Base-by-base conservation (phyloP, 164 flowering plant species). In the Chimonanthus praecox region DNA sequence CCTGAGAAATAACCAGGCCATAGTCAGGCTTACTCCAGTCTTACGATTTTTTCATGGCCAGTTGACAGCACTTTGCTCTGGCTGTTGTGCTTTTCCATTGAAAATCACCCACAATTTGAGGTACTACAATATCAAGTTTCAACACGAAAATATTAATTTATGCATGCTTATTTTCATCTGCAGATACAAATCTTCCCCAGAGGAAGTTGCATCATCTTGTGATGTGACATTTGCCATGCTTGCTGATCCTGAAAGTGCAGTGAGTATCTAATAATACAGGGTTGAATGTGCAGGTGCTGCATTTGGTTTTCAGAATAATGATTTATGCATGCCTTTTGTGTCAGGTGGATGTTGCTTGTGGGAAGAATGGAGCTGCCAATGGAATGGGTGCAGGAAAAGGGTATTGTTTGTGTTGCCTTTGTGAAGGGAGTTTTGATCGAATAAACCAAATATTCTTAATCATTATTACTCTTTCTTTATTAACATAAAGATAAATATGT, bases 231-330 rank as follows among this genome's bases (percentile, higher is more conserved):
- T 94, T 82, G 91, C 97, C 69, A 90, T 94, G 97, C 98, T 94
- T 71, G 93, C 98, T 73, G 98, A 92, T 83, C 98, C 98, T 72
- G 87, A 90, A 81, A 92, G 98, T 85, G 98, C 97, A 77, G 98
- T 94, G 88, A 69, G 97, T 88, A 82, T 81, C 80, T 81, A 76
- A 65, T 62, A 16, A 2, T 44, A 62, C 21, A 7, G 46, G 44
- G 16, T 65, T 45, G 18, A 61, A 54, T 49, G 15, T 62, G 46
- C 18, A n/a, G 64, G 8, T 15, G 47, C 43, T 47, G 70, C 33
- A 48, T 68, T 48, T 15, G 47, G 47, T 47, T 13, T 9, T 18
- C 67, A 62, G 18, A 13, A 62, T 20, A 11, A 49, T 48, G 4
- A 15, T 5, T 48, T 47, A 16, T 72, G n/a, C 44, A 4, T 11